phyloP scores from a whole-genome alignment of 2,329 filamentous ascomycete species.

The Fusarium siculi region DNA sequence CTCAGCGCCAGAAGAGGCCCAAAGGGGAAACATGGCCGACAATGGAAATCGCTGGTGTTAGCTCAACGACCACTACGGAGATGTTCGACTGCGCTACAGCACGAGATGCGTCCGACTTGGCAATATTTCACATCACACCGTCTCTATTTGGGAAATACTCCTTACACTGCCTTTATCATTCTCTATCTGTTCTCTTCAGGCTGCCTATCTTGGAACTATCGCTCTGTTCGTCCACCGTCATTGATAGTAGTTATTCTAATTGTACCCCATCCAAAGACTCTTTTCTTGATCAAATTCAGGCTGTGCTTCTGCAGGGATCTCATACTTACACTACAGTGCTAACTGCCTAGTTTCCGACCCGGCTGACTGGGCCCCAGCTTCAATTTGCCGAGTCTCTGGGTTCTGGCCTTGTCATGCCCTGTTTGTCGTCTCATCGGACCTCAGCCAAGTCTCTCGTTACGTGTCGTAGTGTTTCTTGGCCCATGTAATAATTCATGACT shows the following conservation, averaged over 20 bases:
- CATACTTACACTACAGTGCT: slow-evolving; percentile 1
- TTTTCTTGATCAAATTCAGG: background rate
- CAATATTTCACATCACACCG: slow-evolving; percentile 21
- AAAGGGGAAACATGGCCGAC: slow-evolving; percentile 34
- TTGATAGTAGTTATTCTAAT: background rate
- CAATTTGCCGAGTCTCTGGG: slow-evolving; percentile 23
- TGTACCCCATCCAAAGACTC: background rate
- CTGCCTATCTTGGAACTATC: background rate
- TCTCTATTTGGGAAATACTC: slow-evolving; percentile 29
- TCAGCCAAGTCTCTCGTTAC: slow-evolving; percentile 19
- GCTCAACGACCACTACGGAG: slow-evolving; percentile 34
- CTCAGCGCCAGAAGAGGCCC: slow-evolving; percentile 32
- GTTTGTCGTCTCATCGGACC: slow-evolving; percentile 1
- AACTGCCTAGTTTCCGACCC: slow-evolving; percentile 10
- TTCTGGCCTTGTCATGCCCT: background rate
- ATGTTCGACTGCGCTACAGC: slow-evolving; percentile 32
- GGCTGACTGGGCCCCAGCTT: slow-evolving; percentile 20
- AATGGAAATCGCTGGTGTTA: slow-evolving; percentile 24
- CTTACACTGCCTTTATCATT: background rate
- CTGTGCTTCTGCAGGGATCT: slow-evolving; percentile 24
- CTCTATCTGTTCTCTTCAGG: background rate
- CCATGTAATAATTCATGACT: slow-evolving; percentile 19
- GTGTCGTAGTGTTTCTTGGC: slow-evolving; percentile 21
- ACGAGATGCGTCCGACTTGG: slow-evolving; percentile 22
- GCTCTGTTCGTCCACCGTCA: background rate